Conservation (phyloP, 140 eudicot genomes). For the Flaveria floridana region DNA sequence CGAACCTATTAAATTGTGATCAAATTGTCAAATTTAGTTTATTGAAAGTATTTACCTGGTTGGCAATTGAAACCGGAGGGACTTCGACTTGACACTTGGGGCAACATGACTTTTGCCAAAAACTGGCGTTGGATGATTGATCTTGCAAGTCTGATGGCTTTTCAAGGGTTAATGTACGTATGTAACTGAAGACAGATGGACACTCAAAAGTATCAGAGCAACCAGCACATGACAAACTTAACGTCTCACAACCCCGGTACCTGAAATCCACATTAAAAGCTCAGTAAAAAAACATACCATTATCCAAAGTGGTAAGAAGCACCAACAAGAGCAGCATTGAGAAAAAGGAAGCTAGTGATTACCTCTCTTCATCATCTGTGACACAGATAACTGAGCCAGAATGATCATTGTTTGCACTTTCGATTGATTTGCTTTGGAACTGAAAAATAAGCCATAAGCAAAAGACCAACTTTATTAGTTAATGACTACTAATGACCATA, state of each 20-base stretch:
- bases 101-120: slow-evolving; percentile 72
- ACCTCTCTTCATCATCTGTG: slow-evolving; percentile 91
- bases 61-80: slow-evolving; percentile 70
- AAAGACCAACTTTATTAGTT: neutral
- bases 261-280: slow-evolving; percentile 43
- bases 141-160: slow-evolving; percentile 47
- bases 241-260: slow-evolving; percentile 81
- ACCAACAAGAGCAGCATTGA: slow-evolving; percentile 1
- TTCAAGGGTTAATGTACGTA: slow-evolving; percentile 46
- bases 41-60: slow-evolving; percentile 58
- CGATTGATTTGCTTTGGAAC: slow-evolving; percentile 89
- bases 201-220: slow-evolving; percentile 76
- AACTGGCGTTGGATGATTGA: slow-evolving; percentile 35
- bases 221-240: slow-evolving; percentile 78
- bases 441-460: slow-evolving; percentile 25
- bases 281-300: neutral
- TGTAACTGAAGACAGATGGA: slow-evolving; percentile 67
- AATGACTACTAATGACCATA: slow-evolving; percentile 4
- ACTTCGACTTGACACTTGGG: slow-evolving; percentile 81
- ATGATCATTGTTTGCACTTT: slow-evolving; percentile 52
- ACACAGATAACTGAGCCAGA: slow-evolving; percentile 57
- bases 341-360: neutral
- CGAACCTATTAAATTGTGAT: neutral
- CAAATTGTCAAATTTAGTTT: neutral
- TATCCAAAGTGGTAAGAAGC: neutral